These are phyloP conservation scores for Cucumis cinereus DNA, from an alignment of 306 rosid species.

Conservation along the genomic window DNA sequence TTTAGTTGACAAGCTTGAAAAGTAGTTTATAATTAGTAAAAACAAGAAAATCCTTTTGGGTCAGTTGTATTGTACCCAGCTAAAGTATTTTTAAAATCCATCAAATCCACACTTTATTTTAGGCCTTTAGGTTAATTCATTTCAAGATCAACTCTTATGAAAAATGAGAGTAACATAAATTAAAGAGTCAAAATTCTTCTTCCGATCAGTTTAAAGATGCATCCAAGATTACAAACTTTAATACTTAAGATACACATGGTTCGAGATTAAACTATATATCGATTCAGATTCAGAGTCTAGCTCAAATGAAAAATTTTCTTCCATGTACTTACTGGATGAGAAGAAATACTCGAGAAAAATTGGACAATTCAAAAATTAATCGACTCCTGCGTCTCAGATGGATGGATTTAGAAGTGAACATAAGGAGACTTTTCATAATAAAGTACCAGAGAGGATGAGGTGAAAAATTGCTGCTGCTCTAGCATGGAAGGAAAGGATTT, in stretches of 20 bases:
- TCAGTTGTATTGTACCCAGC: no score
- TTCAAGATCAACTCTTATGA: neutral
- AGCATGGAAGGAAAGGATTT: neutral
- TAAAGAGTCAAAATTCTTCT: neutral
- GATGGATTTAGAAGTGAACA: neutral
- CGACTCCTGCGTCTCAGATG: neutral
- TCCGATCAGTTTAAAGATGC: neutral
- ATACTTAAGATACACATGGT: neutral
- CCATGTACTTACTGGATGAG: neutral
- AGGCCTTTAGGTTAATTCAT: no score
- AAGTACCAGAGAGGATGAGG: neutral
- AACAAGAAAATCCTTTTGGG: no score
- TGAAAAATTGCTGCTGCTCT: neutral
- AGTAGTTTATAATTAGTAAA: no score
- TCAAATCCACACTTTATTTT: no score
- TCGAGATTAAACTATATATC: neutral
- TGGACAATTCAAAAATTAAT: neutral
- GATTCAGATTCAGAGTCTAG: neutral
- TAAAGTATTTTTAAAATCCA: no score
- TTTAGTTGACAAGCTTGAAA: no score
- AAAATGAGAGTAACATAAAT: no score
- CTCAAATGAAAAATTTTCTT: neutral
- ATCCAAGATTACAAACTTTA: neutral
- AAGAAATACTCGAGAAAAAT: neutral
- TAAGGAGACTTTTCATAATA: neutral